Evolutionary conservation across 441 rosid genomes (phyloP), one percentile per base, ranked within the genome.

Genomic region (Jatropha multifida): DNA sequence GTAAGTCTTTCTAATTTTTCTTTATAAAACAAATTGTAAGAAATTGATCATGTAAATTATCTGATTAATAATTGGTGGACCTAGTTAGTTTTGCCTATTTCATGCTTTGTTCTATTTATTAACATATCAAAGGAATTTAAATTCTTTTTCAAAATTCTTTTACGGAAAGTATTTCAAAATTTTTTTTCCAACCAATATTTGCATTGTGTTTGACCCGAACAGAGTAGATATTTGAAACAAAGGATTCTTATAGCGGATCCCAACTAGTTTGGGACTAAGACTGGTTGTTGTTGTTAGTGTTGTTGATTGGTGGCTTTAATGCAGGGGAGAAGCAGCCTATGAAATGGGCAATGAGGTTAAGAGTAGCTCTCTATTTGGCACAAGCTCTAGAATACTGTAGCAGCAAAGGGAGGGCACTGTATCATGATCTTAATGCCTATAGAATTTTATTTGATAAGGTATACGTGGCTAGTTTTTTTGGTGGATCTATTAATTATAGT

Each of bases 331-430:
- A 81, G 72, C 92, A 90, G 77, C 98, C 97, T 23, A 93, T 95
- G 99, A 95, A 90, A 83, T 95, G 99, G 98, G 88, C 92, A 9
- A 95, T 95, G 98, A 90, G 99, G 83, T 63, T 95, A 77, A 90
- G 98, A 86, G 98, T 95, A 76, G 99, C 99, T 59, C 73, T 93
- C 76, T 85, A 90, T 85, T 85, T 95, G 72, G 97, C 97, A 1
- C 94, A 95, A 81, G 97, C 99, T 40, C 81, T 95, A 48, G 99
- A 93, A 68, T 93, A 90, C 77, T 93, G 98, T 77, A 85, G 95
- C 77, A 84, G 87, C 75, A 90, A 82, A 88, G 98, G 98, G 68
- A 89, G 99, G 73, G 91, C 99, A 40, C 82, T 95, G 75, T 95
- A 93, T 73, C 98, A 95, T 40, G 99, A 95, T 82, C 97, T 95